Conservation (phyloP, 2,329 filamentous ascomycete species). For the Trichoderma atroviride region DNA sequence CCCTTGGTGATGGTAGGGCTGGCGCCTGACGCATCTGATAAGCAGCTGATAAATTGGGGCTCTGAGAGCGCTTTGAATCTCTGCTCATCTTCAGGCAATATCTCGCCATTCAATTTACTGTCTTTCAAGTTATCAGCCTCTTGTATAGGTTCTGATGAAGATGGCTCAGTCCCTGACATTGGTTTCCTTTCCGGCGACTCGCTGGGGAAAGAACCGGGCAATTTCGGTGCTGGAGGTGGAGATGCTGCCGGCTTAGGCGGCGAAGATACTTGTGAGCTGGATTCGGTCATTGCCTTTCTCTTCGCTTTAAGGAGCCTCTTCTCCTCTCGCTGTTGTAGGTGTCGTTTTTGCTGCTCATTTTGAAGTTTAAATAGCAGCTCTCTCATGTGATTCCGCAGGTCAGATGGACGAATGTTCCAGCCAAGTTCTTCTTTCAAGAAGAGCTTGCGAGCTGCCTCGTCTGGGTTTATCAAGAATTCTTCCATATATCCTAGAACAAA, state of each 20-base stretch:
- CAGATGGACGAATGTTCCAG: slow-evolving; percentile 59
- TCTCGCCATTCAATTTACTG: background rate
- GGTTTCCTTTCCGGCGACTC: slow-evolving; percentile 14
- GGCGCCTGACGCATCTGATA: background rate
- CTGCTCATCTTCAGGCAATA: background rate
- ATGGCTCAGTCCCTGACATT: background rate
- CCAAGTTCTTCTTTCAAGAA: slow-evolving; percentile 58
- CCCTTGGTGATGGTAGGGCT: background rate
- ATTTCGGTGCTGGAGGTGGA: slow-evolving; percentile 11
- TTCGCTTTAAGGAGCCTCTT: slow-evolving; percentile 38
- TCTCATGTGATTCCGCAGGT: slow-evolving; percentile 68
- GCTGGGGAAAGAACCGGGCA: slow-evolving; percentile 25
- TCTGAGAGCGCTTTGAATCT: background rate
- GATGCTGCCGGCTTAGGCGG: background rate
- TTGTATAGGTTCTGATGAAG: background rate
- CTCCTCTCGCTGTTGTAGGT: slow-evolving; percentile 44
- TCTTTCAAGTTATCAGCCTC: background rate
- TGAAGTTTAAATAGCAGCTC: slow-evolving; percentile 66
- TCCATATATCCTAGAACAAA: slow-evolving; percentile 84
- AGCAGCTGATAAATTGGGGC: background rate
- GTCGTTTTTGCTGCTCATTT: slow-evolving; percentile 55
- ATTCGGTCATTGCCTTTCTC: slow-evolving; percentile 22
- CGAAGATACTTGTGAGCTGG: slow-evolving; percentile 22
- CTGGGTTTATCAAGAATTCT: slow-evolving; percentile 76
- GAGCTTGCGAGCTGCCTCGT: slow-evolving; percentile 67